Evolutionary conservation across 305 asterid genomes (phyloP), one percentile per base, ranked within the genome.

Genomic region (Lippia alba): DNA sequence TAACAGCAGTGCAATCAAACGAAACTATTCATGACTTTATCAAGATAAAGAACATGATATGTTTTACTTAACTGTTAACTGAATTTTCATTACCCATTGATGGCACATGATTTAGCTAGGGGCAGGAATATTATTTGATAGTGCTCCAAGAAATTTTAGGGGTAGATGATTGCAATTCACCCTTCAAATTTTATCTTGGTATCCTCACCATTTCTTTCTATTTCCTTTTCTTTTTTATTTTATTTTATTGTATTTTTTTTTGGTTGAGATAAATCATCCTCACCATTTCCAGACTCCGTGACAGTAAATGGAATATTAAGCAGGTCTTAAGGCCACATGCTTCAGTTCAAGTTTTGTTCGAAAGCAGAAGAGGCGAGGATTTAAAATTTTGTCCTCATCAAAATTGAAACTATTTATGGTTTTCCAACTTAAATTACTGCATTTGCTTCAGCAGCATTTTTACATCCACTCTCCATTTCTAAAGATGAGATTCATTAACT

Each of bases 251-350:
- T 24, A 24, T 24, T 24, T 24, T 24, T 24, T 24, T 24, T 24
- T 24, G 30, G 30, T 24, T 3, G 30, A 24, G 30, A 24, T 24
- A 24, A 24, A 24, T 24, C 30, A 24, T 24, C 30, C 11, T 7
- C 7, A 62, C 30, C 20, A 16, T 53, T 46, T 14, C 32, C 51
- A 39, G 40, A 53, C 51, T 67, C 34, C 67, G 19, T 20, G 16
- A 33, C 4, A 41, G 16, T 66, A 51, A 62, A 56, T 61, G 66
- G 60, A 69, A 61, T 20, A 44, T 41, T 58, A 51, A 69, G 30
- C 61, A 59, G 69, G 49, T 62, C 70, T 65, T 48, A 40, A 10
- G 66, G 68, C 34, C 69, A 55, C 59, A 66, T 19, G 30, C 64
- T 44, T 33, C 56, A 30, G 61, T 69, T 24, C 46, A 49, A 64